Percentiles rank a stretch among this genome's conserved stretches.
Conservation (phyloP, 2,329 filamentous ascomycete species). For the Colletotrichum higginsianum region DNA sequence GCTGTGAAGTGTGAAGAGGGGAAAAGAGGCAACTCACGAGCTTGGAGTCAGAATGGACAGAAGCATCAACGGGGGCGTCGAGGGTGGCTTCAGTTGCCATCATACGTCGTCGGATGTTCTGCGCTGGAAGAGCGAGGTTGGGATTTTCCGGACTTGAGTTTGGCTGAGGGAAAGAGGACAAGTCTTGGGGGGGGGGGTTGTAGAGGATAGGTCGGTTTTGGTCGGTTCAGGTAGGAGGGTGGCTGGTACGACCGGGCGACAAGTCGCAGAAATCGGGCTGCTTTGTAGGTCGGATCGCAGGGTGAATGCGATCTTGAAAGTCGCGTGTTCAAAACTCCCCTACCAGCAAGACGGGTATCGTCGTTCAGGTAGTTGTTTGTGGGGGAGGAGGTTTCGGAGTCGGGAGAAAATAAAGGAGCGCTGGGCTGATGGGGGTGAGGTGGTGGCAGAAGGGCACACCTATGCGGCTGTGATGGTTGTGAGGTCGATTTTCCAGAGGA, state of each 20-base stretch:
- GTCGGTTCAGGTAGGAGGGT: not conserved
- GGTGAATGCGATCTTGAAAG: constrained; percentile 45
- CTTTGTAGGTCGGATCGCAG: constrained; percentile 45
- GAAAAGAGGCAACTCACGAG: constrained; percentile 57
- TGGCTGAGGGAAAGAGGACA: constrained; percentile 30
- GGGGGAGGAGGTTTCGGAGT: constrained; percentile 4
- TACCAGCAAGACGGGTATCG: constrained; percentile 33
- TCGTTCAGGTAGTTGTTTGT: constrained; percentile 22
- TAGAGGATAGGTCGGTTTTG: constrained; percentile 3
- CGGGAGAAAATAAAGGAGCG: constrained; percentile 34
- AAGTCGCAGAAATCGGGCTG: constrained; percentile 42
- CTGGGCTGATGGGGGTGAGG: constrained; percentile 34
- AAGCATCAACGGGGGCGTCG: constrained; percentile 68
- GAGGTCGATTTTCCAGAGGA: constrained; percentile 48
- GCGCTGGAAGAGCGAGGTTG: constrained; percentile 49
- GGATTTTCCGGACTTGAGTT: constrained; percentile 44
- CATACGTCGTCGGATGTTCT: constrained; percentile 66
- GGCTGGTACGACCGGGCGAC: constrained; percentile 27
- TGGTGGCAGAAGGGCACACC: constrained; percentile 34
- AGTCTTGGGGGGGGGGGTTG: constrained; percentile 10
- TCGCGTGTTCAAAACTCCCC: constrained; percentile 19
- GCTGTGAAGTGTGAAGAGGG: constrained; percentile 18
- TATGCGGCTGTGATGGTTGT: constrained; percentile 43
- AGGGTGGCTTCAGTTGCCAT: constrained; percentile 75
- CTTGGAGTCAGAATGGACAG: constrained; percentile 62